Evolutionary conservation across 129 eudicot genomes (phyloP).

Genomic region (Flaveria robusta): DNA sequence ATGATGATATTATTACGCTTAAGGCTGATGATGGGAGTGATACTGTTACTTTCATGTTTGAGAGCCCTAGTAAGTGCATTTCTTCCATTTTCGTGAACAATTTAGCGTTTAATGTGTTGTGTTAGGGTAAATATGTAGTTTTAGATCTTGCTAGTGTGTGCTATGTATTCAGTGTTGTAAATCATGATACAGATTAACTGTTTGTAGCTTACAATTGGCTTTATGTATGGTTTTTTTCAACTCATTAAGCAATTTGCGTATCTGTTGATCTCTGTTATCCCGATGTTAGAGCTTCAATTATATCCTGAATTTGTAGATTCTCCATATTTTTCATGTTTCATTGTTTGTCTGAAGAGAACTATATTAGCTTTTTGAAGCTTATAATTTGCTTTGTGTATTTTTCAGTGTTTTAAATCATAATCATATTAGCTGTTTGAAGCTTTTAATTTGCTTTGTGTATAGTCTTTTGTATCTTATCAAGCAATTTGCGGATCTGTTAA

Average conservation of each 20-base stretch:
- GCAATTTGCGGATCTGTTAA: too few species aligned
- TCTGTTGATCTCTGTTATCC: background rate
- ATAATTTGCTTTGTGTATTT: too few species aligned
- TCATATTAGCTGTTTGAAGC: background rate
- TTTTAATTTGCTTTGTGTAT: too few species aligned
- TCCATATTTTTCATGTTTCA: too few species aligned
- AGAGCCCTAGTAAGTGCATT: constrained; percentile 68
- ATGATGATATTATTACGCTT: constrained; percentile 80
- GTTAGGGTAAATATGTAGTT: background rate
- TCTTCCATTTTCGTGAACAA: background rate
- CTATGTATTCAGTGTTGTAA: background rate
- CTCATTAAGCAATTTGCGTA: background rate
- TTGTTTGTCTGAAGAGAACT: too few species aligned
- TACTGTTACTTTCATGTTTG: constrained; percentile 91
- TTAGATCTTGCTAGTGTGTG: background rate
- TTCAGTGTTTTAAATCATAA: background rate
- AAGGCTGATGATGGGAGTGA: constrained; percentile 95
- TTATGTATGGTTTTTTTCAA: too few species aligned
- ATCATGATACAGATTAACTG: background rate
- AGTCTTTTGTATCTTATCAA: too few species aligned
- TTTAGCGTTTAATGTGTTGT: background rate
- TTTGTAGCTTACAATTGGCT: background rate
- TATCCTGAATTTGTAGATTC: too few species aligned
- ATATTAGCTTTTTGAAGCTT: too few species aligned
- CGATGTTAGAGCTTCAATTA: too few species aligned